Evolutionary conservation across 768 basidiomycete genomes (phyloP), one percentile per base, ranked within the genome.

Genomic region (Tylopilus felleus): DNA sequence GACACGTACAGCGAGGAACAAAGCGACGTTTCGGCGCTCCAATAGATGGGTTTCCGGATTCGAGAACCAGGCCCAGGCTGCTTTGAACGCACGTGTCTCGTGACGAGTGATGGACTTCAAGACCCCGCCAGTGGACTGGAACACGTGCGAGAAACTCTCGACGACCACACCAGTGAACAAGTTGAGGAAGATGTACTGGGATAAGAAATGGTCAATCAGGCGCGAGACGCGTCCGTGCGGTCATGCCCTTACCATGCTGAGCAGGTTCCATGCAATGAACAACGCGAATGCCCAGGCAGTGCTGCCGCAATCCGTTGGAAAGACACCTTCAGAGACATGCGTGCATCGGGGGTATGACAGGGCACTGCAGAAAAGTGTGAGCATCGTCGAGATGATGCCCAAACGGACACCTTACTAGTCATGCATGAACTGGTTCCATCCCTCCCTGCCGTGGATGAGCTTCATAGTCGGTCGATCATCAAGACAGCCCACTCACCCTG

Each of bases 351-450:
- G 93, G 61, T 88, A 89, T 0, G 78, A 76, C 23, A 89, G 58
- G 14, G 90, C 78, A 65, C 93, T 95, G 55, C 17, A 38, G 25
- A 29, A 40, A 10, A 16, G 4, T 3, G 17, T 53, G 5, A 47
- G 28, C 33, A 9, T 38, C 25, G 3, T 47, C 29, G 21, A 22
- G 10, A 44, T 7, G 9, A 17, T 16, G 12, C n/a, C 27, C 17
- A n/a, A 33, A 17, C 1, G 13, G 5, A 29, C 31, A 27, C 36
- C 58, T 64, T 67, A 94, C 91, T 84, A 96, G 72, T 97, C 90
- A 66, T 98, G 95, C 96, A 98, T 98, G 69, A 87, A 96, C 60
- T 86, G 84, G 67, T 98, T 98, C 96, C 96, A 98, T 0, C 86
- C 91, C 70, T 98, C 95, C 10, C 93, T 94, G 8, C 17, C 21